Percentiles rank a stretch among this genome's conserved stretches.
Evolutionary conservation across 2,329 filamentous ascomycete genomes (phyloP).

Genomic region (Knoxdaviesia capensis): DNA sequence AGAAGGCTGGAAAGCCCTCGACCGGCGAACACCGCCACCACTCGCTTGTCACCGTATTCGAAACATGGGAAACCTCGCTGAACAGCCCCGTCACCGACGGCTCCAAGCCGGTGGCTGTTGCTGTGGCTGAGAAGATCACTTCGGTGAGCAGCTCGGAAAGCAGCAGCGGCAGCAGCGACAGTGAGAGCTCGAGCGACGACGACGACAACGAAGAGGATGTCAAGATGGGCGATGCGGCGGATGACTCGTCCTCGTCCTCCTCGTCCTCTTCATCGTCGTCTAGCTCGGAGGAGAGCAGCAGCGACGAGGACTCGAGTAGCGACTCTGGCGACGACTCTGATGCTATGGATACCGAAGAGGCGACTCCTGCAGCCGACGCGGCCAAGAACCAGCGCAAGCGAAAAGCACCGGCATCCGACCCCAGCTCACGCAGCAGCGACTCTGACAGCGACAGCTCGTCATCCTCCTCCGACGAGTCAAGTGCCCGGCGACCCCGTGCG

Average conservation of each 20-base stretch:
- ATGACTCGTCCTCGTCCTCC: constrained; percentile 9
- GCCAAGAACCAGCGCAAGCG: constrained; percentile 13
- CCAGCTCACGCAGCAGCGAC: no score
- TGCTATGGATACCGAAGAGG: constrained; percentile 1
- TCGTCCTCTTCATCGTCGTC: constrained; percentile 5
- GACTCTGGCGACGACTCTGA: constrained; percentile 8
- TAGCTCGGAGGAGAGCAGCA: not conserved
- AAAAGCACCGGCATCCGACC: no score
- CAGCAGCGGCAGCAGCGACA: constrained; percentile 4
- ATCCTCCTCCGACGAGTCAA: constrained; percentile 17
- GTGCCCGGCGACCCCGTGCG: constrained; percentile 20
- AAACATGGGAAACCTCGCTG: constrained; percentile 23
- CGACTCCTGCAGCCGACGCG: constrained; percentile 27
- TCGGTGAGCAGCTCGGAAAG: constrained; percentile 2
- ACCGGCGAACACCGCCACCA: constrained; percentile 7
- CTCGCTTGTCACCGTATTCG: constrained; percentile 28
- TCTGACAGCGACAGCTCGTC: constrained; percentile 7
- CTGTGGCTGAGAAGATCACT: constrained; percentile 3
- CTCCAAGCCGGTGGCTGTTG: constrained; percentile 6
- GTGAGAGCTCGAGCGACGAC: constrained; percentile 6
- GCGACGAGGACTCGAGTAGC: no score
- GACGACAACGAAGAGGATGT: constrained; percentile 1
- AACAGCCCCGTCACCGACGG: constrained; percentile 5
- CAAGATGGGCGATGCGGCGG: constrained; percentile 10
- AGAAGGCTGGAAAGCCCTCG: constrained; percentile 8